phyloP scores from a whole-genome alignment of 345 rosid genomes.

The Noccaea bulbosa region DNA sequence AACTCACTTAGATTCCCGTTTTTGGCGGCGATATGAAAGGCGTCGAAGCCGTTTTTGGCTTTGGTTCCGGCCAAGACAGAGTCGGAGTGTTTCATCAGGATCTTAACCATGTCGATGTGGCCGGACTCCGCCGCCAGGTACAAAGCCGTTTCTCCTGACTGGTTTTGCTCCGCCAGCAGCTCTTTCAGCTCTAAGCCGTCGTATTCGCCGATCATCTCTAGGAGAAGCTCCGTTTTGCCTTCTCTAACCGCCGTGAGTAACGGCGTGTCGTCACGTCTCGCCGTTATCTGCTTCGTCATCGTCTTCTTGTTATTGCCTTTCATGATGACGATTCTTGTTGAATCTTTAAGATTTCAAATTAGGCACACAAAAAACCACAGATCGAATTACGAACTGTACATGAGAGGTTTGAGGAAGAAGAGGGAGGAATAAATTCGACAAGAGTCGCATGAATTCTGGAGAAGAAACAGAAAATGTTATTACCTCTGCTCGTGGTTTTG shows the following conservation, averaged over 20 bases:
- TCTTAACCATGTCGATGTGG: constrained; percentile 62
- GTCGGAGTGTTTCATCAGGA: constrained; percentile 64
- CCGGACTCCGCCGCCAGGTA: constrained; percentile 88
- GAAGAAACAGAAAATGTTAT: constrained; percentile 18
- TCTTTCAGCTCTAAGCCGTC: constrained; percentile 54
- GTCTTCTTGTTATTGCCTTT: constrained; percentile 46
- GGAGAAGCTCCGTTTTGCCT: constrained; percentile 53
- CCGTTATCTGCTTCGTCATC: constrained; percentile 73
- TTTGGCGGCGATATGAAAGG: constrained; percentile 90
- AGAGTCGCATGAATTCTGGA: constrained; percentile 35
- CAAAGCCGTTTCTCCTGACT: constrained; percentile 80
- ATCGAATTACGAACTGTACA: constrained; percentile 23
- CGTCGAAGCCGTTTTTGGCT: constrained; percentile 84
- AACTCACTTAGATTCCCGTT: constrained; percentile 73
- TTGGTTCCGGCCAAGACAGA: constrained; percentile 58
- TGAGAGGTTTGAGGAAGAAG: constrained; percentile 12
- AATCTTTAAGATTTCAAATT: not conserved
- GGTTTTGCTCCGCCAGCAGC: constrained; percentile 67
- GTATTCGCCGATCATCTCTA: constrained; percentile 54
- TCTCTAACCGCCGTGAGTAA: constrained; percentile 70
- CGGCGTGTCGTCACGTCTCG: constrained; percentile 74
- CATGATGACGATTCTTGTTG: constrained; percentile 24
- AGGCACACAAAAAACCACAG: not conserved
- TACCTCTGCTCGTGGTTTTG: constrained; percentile 36
- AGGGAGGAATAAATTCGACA: constrained; percentile 26